Evolutionary conservation across 495 filamentous ascomycete species (phyloP).

Genomic region (Podospora sp.): DNA sequence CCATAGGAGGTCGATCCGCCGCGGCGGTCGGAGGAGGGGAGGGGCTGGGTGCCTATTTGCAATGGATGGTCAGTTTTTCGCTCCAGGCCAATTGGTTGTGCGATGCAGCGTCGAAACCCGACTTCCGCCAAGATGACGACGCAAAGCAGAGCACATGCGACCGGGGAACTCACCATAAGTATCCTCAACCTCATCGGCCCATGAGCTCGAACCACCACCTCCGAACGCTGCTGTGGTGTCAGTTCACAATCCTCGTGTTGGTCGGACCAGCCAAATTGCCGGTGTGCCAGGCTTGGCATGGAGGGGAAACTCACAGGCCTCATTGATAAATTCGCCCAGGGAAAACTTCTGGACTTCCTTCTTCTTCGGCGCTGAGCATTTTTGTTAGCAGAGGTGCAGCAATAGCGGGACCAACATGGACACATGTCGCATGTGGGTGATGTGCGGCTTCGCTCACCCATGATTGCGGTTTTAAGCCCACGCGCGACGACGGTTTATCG

Average conservation of each 20-base stretch:
- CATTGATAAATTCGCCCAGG: conserved; percentile 85
- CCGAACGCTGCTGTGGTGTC: conserved; percentile 62
- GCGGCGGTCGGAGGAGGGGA: conserved; percentile 48
- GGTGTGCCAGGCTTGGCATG: conserved; percentile 29
- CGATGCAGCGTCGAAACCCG: conserved; percentile 12
- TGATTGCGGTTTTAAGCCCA: conserved; percentile 69
- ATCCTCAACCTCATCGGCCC: conserved; percentile 98
- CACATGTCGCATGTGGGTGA: conserved; percentile 19
- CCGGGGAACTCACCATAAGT: conserved; percentile 60
- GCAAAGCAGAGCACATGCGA: not conserved
- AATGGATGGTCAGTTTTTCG: conserved; percentile 11
- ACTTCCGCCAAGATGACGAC: conserved; percentile 4
- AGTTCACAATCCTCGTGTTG: conserved; percentile 16
- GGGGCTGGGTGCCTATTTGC: conserved; percentile 46
- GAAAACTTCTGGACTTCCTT: conserved; percentile 89
- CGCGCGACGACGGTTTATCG: conserved; percentile 47
- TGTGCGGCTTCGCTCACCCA: conserved; percentile 64
- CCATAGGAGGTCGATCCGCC: conserved; percentile 34
- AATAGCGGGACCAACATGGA: conserved; percentile 5
- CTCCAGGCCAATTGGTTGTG: not conserved
- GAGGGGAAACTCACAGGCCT: conserved; percentile 66
- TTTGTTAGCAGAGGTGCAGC: conserved; percentile 40
- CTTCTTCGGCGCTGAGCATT: conserved; percentile 76
- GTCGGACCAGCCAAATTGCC: conserved; percentile 14
- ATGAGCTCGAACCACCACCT: conserved; percentile 69